Base-by-base conservation (phyloP, 2,329 filamentous ascomycete genomes). In the Penicillium olsonii region DNA sequence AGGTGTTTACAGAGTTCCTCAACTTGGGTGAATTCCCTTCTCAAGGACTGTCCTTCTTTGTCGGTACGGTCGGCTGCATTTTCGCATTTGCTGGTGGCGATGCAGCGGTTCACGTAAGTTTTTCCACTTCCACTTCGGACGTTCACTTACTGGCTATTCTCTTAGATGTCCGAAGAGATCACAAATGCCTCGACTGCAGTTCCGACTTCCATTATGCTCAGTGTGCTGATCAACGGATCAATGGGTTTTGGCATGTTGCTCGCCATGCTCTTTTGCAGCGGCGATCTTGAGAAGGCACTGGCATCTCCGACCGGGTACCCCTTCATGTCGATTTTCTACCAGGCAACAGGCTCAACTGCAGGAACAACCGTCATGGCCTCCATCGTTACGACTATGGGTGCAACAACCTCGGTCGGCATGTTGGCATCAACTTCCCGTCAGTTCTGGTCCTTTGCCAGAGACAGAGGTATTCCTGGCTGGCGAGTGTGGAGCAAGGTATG, bases 1-100 rank as follows among this genome's bases (percentile, higher is more conserved):
- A 70, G 3, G 74, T 79, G 0, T 78, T 81, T 49, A 73, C 73
- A 3, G 63, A 69, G 1, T 81, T 81, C 53, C 65, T 69, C 17
- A 79, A 81, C 48, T 48, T 61, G 14, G 77, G 76, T 0, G 64
- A 62, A 3, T 81, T 76, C 73, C 64, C 65, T 1, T 75, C 63
- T 3, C 65, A 71, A 26, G 62, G 54, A 2, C 60, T 81, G 26
- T 75, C 77, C 2, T 69, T 65, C 27, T 64, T 69, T 22, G 63
- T 71, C 9, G 69, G 69, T 18, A 60, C 69, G 38, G 59, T 66
- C 20, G 64, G 63, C 5, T 64, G 66, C 20, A 64, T 68, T 4
- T 73, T 70, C 52, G 63, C 68, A 2, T 72, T 73, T 53, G 60
- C 68, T 7, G 70, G 70, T 22, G 65, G 57, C 20, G 70, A 71